Conservation (phyloP, 805 yeast genomes). For the Monosporozyma yasuniensis region DNA sequence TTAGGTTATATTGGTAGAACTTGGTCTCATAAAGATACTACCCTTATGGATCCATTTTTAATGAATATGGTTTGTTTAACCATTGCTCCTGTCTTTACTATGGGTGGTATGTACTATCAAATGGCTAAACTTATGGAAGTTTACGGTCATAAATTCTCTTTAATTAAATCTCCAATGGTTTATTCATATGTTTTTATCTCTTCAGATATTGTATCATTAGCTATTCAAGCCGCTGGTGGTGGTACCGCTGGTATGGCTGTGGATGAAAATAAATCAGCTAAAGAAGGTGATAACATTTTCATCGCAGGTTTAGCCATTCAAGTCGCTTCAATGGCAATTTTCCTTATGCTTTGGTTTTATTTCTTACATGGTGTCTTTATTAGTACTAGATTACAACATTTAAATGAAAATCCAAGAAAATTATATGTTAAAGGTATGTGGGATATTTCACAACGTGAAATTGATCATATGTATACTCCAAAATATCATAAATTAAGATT, state of each 20-base stretch:
- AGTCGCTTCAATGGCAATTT: conserved; percentile 58
- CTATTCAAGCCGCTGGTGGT: conserved; percentile 71
- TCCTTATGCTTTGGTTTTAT: conserved; percentile 41
- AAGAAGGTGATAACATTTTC: conserved; percentile 38
- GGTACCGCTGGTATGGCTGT: conserved; percentile 51
- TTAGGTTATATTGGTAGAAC: conserved; percentile 61
- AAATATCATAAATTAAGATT: conserved; percentile 25
- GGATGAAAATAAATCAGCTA: conserved; percentile 17
- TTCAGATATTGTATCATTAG: conserved; percentile 56
- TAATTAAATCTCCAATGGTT: conserved; percentile 28
- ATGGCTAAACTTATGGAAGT: conserved; percentile 59
- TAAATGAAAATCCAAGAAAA: conserved; percentile 7
- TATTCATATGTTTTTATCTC: conserved; percentile 51
- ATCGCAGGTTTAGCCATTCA: conserved; percentile 74
- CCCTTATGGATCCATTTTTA: conserved; percentile 37
- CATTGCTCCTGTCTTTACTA: conserved; percentile 72
- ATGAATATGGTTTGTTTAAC: conserved; percentile 63
- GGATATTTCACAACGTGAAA: conserved; percentile 13
- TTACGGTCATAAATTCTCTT: conserved; percentile 47
- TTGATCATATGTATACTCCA: conserved; percentile 21
- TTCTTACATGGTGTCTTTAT: conserved; percentile 37
- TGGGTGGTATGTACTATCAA: conserved; percentile 74
- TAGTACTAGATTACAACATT: conserved; percentile 20
- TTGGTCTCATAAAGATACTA: conserved; percentile 34
- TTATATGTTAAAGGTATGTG: conserved; percentile 10